Percentiles rank a stretch among this genome's conserved stretches.
Evolutionary conservation across 139 green algal genomes (phyloP).

Genomic region (Closterium sp.): DNA sequence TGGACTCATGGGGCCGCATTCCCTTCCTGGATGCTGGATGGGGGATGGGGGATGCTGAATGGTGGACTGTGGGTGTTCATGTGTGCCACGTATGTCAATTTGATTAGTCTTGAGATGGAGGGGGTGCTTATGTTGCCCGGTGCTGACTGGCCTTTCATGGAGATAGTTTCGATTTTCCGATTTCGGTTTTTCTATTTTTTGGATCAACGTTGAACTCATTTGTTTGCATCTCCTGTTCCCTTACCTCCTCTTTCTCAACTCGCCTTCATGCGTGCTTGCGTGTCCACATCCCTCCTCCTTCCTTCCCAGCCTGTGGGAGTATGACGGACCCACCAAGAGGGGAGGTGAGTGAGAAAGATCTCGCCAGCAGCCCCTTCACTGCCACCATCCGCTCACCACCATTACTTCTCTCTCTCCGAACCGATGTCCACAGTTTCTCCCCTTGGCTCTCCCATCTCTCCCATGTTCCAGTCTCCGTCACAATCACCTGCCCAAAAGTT

Average conservation of each 20-base stretch:
- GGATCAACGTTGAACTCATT: too few relatives aligned
- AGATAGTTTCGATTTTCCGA: too few relatives aligned
- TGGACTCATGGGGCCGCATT: not conserved
- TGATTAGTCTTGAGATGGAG: not conserved
- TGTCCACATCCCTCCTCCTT: not conserved
- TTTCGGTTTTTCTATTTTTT: too few relatives aligned
- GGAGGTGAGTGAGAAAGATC: slow-evolving; percentile 31
- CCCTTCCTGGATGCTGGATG: too few relatives aligned
- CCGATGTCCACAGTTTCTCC: not conserved
- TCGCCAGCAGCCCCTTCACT: too few relatives aligned
- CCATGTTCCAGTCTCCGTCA: too few relatives aligned
- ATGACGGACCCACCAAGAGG: slow-evolving; percentile 59
- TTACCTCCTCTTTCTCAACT: not conserved
- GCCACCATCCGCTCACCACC: not conserved
- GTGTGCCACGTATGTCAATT: not conserved
- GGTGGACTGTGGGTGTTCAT: too few relatives aligned
- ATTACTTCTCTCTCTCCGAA: not conserved
- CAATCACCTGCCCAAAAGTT: too few relatives aligned
- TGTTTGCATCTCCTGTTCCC: not conserved
- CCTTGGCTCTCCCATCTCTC: not conserved
- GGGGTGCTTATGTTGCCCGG: not conserved
- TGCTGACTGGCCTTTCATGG: not conserved
- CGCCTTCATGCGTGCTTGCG: not conserved
- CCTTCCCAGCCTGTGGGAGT: slow-evolving; percentile 61
- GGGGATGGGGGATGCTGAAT: too few relatives aligned